Conservation (phyloP, 495 filamentous ascomycete species). For the Penicillium fimorum region DNA sequence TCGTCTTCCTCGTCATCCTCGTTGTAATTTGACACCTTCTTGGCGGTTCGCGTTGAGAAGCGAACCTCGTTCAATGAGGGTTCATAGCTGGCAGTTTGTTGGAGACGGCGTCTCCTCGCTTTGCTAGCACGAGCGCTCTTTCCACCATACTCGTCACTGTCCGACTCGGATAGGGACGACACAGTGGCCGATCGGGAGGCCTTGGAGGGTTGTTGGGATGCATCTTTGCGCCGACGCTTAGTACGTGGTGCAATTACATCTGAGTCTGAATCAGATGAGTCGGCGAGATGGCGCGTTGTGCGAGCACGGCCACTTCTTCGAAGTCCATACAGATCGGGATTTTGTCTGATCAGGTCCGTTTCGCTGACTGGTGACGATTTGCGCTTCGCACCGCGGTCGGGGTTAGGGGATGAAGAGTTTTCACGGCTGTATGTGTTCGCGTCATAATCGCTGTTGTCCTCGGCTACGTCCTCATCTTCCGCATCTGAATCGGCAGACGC, state of each 20-base stretch:
- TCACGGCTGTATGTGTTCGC: slow-evolving; percentile 49
- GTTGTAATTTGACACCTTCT: slow-evolving; percentile 83
- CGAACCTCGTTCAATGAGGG: slow-evolving; percentile 70
- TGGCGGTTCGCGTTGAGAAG: slow-evolving; percentile 86
- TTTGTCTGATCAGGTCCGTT: slow-evolving; percentile 78
- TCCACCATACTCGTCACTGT: slow-evolving; percentile 70
- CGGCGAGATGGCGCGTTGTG: slow-evolving; percentile 55
- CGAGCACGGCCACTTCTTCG: slow-evolving; percentile 76
- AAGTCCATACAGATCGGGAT: slow-evolving; percentile 95
- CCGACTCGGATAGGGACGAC: slow-evolving; percentile 44
- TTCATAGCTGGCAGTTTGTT: slow-evolving; percentile 59
- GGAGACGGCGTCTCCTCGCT: slow-evolving; percentile 64
- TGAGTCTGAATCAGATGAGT: slow-evolving; percentile 68
- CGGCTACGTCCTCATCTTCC: slow-evolving; percentile 77
- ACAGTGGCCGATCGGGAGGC: slow-evolving; percentile 45
- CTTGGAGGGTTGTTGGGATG: slow-evolving; percentile 44
- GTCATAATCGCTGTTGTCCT: slow-evolving; percentile 60
- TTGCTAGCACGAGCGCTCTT: slow-evolving; percentile 67
- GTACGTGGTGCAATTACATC: slow-evolving; percentile 43
- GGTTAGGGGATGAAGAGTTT: slow-evolving; percentile 66
- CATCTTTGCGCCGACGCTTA: slow-evolving; percentile 42
- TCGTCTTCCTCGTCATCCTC: slow-evolving; percentile 79
- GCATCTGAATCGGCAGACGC: slow-evolving; percentile 43
- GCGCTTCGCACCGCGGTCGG: slow-evolving; percentile 66
- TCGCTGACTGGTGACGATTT: slow-evolving; percentile 71